Percentiles rank a stretch among this genome's conserved stretches.
phyloP scores from a whole-genome alignment of 2,329 filamentous ascomycete genomes.

The Fusarium sambucinum region DNA sequence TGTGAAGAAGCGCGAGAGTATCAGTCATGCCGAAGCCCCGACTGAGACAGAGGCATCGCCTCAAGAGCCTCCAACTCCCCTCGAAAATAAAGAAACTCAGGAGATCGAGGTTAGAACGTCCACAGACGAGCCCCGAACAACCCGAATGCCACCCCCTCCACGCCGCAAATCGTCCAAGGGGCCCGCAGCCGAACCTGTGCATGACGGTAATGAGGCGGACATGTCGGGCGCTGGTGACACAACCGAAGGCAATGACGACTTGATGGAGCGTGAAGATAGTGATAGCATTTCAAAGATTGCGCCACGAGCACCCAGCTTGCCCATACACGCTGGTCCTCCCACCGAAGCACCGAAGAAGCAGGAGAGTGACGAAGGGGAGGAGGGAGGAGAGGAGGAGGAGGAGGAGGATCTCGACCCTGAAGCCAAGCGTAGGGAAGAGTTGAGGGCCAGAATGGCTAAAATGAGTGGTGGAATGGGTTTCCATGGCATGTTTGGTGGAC shows the following conservation, averaged over 20 bases:
- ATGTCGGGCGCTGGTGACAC: slow-evolving; percentile 74
- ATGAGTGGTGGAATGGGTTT: slow-evolving; percentile 99
- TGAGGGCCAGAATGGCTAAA: slow-evolving; percentile 96
- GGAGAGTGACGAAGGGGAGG: slow-evolving; percentile 70
- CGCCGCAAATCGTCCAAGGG: slow-evolving; percentile 66
- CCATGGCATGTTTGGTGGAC: slow-evolving; percentile 89
- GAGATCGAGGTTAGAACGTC: slow-evolving; percentile 64
- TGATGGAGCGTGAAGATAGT: slow-evolving; percentile 79
- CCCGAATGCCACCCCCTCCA: slow-evolving; percentile 57
- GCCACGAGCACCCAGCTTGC: slow-evolving; percentile 56
- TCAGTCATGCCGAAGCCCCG: slow-evolving; percentile 49
- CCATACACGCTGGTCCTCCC: slow-evolving; percentile 42
- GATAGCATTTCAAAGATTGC: slow-evolving; percentile 67
- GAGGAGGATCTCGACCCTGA: slow-evolving; percentile 92
- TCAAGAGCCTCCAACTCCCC: slow-evolving; percentile 44
- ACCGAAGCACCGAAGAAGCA: slow-evolving; percentile 53
- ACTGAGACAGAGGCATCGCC: slow-evolving; percentile 49
- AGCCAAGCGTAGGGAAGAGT: slow-evolving; percentile 83
- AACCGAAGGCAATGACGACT: slow-evolving; percentile 70
- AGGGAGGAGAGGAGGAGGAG: slow-evolving; percentile 75
- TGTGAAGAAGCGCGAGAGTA: slow-evolving; percentile 75
- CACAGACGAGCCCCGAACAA: slow-evolving; percentile 58
- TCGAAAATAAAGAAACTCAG: slow-evolving; percentile 62
- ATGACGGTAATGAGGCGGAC: slow-evolving; percentile 74
- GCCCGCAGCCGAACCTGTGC: slow-evolving; percentile 56